Evolutionary conservation across 345 rosid species (phyloP).

Genomic region (Corchorus capsularis): DNA sequence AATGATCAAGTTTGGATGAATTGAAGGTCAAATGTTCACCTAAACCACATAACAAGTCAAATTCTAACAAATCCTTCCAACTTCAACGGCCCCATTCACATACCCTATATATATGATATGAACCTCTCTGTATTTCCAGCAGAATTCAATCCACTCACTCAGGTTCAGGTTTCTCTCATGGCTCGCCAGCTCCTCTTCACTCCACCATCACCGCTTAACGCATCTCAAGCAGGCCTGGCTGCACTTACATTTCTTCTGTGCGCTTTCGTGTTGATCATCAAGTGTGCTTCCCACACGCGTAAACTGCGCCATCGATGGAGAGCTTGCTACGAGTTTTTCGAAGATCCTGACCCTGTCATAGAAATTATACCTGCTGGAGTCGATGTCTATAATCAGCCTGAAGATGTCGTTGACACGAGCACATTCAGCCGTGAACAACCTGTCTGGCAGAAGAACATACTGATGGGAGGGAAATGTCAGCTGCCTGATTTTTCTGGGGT

Average conservation of each 20-base stretch:
- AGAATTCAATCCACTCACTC: constrained; percentile 5
- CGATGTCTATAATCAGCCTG: constrained; percentile 21
- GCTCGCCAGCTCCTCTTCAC: constrained; percentile 38
- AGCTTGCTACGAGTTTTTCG: constrained; percentile 53
- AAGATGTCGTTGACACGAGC: constrained; percentile 21
- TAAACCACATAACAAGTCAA: constrained; percentile 33
- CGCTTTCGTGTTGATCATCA: constrained; percentile 47
- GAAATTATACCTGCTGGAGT: constrained; percentile 35
- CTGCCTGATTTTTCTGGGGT: constrained; percentile 90
- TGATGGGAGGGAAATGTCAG: constrained; percentile 93
- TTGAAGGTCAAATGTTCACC: constrained; percentile 26
- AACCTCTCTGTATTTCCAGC: background rate
- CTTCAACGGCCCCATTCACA: constrained; percentile 47
- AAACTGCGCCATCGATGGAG: constrained; percentile 47
- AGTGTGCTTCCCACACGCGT: constrained; percentile 63
- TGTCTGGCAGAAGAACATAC: constrained; percentile 85
- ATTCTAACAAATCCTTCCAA: constrained; percentile 32
- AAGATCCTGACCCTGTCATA: constrained; percentile 52
- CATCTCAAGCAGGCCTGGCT: constrained; percentile 47
- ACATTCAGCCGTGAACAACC: constrained; percentile 45
- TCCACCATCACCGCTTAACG: constrained; percentile 17
- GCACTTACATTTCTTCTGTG: constrained; percentile 44
- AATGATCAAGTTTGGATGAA: background rate
- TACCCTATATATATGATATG: constrained; percentile 3
- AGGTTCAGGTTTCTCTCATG: constrained; percentile 32